Conservation (phyloP, 805 yeast species). For the Ogataea dorogensis region DNA sequence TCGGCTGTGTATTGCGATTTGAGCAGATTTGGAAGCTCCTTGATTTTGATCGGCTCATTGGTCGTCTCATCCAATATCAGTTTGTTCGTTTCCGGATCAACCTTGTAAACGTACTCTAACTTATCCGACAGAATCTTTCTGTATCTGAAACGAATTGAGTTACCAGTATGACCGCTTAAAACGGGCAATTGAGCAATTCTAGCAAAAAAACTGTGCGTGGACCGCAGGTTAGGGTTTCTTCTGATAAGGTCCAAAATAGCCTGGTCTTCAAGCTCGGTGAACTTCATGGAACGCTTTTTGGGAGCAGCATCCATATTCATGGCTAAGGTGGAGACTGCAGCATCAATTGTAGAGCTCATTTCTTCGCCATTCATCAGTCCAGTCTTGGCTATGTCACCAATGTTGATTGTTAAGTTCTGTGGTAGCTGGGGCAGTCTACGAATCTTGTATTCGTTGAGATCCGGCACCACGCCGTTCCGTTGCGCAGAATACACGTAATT, state of each 20-base stretch:
- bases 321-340: conserved; percentile 6
- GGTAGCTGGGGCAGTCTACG: conserved; percentile 26
- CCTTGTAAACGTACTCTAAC: conserved; percentile 48
- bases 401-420: conserved; percentile 23
- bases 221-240: conserved; percentile 61
- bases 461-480: conserved; percentile 16
- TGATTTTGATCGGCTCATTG: conserved; percentile 41
- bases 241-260: conserved; percentile 66
- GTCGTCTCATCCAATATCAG: conserved; percentile 40
- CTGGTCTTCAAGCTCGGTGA: conserved; percentile 63
- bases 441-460: conserved; percentile 21
- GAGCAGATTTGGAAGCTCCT: conserved; percentile 46
- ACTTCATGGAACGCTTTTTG: conserved; percentile 44
- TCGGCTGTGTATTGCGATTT: conserved; percentile 66
- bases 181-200: conserved; percentile 50
- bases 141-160: conserved; percentile 66
- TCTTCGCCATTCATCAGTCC: conserved; percentile 5
- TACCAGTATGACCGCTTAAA: conserved; percentile 68
- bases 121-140: conserved; percentile 43
- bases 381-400: conserved; percentile 23
- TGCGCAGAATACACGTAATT: conserved; percentile 26
- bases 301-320: conserved; percentile 20
- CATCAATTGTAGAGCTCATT: conserved; percentile 5
- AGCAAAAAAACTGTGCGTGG: conserved; percentile 65
- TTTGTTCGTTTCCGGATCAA: conserved; percentile 42